Evolutionary conservation across 768 basidiomycete genomes (phyloP), one percentile per base, ranked within the genome.

Genomic region (Podaxis carcinomalis): DNA sequence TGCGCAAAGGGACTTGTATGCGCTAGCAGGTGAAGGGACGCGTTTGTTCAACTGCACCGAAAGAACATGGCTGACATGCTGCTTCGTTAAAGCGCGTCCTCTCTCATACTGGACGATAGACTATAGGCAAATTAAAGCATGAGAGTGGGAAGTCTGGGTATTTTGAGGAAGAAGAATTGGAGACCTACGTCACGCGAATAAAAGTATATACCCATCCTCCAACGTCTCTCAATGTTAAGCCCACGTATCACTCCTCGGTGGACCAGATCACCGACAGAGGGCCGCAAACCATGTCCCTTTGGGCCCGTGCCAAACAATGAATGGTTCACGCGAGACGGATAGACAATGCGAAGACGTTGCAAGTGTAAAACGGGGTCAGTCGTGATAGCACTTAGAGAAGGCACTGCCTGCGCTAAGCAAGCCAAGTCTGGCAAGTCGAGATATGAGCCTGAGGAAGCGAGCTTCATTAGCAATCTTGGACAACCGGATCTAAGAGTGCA

Each of bases 391-490:
- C 78, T 77, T 5, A 90, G 75, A 23, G 69, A 62, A 27, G 78
- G 82, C 55, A 75, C 80, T 27, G 80, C 75, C 57, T 75, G 79
- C 6, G 81, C 78, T 42, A 89, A 69, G 1, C 77, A 67, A 51
- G 80, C 80, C 50, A 90, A 80, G 68, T 92, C 90, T 0, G 90
- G 89, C 5, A 90, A 71, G 71, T 91, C 90, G 57, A 92, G 77
- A 69, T 83, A 91, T 0, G 86, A 84, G 49, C 88, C 89, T 90
- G 59, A 2, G 25, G 21, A 50, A 46, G 51, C 49, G 21, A 57
- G 32, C 32, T 32, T 23, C 49, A 21, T 61, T 10, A 59, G 19
- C 39, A 49, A 57, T 54, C 32, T 55, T 28, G 36, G 19, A 13
- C 51, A 42, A 28, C 37, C 37, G 28, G 14, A n/a, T 50, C 53